Evolutionary conservation across 2,329 filamentous ascomycete species (phyloP), one percentile per base, ranked within the genome.

Genomic region (Microsporum ferrugineum): DNA sequence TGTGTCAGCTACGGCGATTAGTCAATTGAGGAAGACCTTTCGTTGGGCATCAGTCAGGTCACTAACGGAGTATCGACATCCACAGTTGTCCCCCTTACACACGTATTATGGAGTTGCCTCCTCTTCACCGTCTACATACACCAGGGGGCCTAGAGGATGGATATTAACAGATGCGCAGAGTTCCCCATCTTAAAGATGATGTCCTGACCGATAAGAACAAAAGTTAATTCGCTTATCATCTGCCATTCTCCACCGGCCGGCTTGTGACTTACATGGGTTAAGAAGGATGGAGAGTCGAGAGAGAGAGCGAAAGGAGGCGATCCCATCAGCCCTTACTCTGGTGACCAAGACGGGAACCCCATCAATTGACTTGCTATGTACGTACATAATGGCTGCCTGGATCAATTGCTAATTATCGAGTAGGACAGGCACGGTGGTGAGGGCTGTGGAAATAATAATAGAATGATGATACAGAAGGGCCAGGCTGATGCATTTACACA

Each of bases 211-310:
- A 53, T 53, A 53, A 53, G 49, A n/a, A 27, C 49, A 34, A 53
- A 51, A 53, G 29, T 53, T 53, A 53, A 53, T 53, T 53, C 29
- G 49, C 49, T 53, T 34, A 27, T 53, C 49, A 53, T 43, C 39
- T n/a, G 49, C 33, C 49, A 53, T 53, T 34, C 49, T 29, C 49
- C 49, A 33, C 49, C 12, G 49, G 49, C 49, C 12, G 49, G 49
- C 49, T 53, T 53, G 49, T 53, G 49, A 34, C 49, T 53, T 10
- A 31, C 49, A 33, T 47, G 43, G 43, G 49, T 27, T 31, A 12
- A 31, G 12, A 27, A 27, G 27, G 27, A 53, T 53, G 49, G 49
- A 17, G 45, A 43, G 39, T 6, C 14, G 10, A 14, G 38, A 41
- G 38, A 14, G 38, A 41, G 38, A 41, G 17, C 17, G 17, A 41